Percentiles rank a stretch among this genome's conserved stretches.
Evolutionary conservation across 164 flowering plant genomes (phyloP).

Genomic region (Umbellularia californica): DNA sequence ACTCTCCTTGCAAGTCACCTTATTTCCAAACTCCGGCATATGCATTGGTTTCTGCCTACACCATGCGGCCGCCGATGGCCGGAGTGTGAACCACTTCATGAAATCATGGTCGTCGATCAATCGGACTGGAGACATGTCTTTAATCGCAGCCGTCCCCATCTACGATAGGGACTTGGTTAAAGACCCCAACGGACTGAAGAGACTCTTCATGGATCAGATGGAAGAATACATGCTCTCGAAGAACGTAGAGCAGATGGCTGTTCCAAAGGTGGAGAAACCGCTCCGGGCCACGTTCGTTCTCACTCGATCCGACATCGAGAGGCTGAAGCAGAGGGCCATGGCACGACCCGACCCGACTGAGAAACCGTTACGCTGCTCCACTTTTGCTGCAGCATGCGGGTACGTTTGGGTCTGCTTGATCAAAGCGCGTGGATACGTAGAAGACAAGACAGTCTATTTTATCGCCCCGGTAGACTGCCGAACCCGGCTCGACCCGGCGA

Average conservation of each 20-base stretch:
- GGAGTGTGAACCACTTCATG: conserved; percentile 6
- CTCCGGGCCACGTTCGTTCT: background rate
- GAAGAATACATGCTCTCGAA: background rate
- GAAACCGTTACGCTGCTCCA: conserved; percentile 12
- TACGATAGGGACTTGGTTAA: background rate
- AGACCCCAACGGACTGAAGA: background rate
- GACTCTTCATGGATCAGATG: background rate
- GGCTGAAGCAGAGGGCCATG: conserved; percentile 17
- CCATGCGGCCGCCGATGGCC: conserved; percentile 12
- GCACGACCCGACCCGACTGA: background rate
- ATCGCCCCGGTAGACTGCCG: conserved; percentile 22
- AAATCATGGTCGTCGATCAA: conserved; percentile 16
- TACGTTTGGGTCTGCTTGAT: conserved; percentile 24
- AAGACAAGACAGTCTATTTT: background rate
- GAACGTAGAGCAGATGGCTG: background rate
- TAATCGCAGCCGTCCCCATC: background rate
- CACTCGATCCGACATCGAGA: conserved; percentile 12
- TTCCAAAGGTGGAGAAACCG: too few relatives aligned
- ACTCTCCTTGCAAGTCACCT: conserved; percentile 10
- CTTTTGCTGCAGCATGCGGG: conserved; percentile 24
- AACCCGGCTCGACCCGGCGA: conserved; percentile 20
- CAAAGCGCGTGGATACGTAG: background rate
- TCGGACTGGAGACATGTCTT: background rate
- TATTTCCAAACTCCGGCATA: conserved; percentile 14
- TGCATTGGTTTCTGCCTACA: conserved; percentile 6